Conservation (phyloP, 495 filamentous ascomycete species). For the Hypoxylon lienhwacheense region DNA sequence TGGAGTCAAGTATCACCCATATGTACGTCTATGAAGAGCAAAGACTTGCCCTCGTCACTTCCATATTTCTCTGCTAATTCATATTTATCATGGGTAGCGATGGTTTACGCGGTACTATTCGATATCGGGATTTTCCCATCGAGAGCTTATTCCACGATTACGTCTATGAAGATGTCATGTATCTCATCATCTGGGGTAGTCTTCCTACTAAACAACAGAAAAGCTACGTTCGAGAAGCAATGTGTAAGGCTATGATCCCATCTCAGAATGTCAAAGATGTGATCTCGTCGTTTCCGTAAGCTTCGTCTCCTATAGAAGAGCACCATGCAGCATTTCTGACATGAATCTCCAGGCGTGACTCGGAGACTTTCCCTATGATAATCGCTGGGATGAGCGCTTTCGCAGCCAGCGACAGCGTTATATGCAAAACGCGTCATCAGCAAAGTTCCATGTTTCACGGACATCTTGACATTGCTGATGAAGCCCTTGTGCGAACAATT, state of each 20-base stretch:
- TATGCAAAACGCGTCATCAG: slow-evolving; percentile 43
- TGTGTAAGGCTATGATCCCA: slow-evolving; percentile 43
- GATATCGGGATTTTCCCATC: slow-evolving; percentile 49
- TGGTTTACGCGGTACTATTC: slow-evolving; percentile 37
- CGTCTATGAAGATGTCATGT: slow-evolving; percentile 47
- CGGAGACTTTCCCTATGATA: slow-evolving; percentile 31
- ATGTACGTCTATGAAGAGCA: slow-evolving; percentile 10
- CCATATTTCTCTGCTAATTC: neutral
- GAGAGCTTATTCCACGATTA: slow-evolving; percentile 46
- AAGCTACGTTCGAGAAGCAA: slow-evolving; percentile 38
- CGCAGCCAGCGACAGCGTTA: slow-evolving; percentile 33
- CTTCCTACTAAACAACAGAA: slow-evolving; percentile 45
- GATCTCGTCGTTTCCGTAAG: slow-evolving; percentile 39
- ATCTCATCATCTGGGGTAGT: slow-evolving; percentile 52
- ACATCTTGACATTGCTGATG: slow-evolving; percentile 44
- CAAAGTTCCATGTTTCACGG: slow-evolving; percentile 46
- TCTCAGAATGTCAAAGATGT: slow-evolving; percentile 41
- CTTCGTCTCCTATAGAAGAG: neutral
- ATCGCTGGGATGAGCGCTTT: slow-evolving; percentile 46
- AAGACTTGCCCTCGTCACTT: neutral
- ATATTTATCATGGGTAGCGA: slow-evolving; percentile 17
- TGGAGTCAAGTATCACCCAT: slow-evolving; percentile 34
- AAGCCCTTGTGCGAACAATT: slow-evolving; percentile 46
- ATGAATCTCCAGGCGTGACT: slow-evolving; percentile 20
- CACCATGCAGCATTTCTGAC: slow-evolving; percentile 2